Base-by-base conservation (phyloP, 2,329 filamentous ascomycete species). In the Ophiocordyceps camponoti-rufipedis region DNA sequence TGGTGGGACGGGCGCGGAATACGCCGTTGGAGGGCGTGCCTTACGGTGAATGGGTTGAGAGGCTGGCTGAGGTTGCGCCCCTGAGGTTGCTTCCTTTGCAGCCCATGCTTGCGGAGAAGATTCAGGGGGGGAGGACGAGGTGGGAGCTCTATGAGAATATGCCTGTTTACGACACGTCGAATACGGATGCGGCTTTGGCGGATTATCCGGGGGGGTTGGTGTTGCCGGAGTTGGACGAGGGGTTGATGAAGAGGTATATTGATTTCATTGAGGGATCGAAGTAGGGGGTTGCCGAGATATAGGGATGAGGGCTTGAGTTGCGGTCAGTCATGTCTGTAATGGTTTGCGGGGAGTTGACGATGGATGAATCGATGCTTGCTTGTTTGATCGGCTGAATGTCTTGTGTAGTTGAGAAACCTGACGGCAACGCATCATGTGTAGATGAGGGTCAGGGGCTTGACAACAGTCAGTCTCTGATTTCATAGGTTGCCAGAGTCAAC, bases 141-240 rank as follows among this genome's bases (percentile, higher is more conserved):
- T 44, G 42, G 42, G 42, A 44, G 42, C 31, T 44, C 1, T 44
- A 44, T 18, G 42, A 33, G 16, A 44, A 44, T 16, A 44, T 44
- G 42, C 42, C 42, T 9, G 18, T 28, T 2, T 44, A 44, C 19
- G 42, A 44, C 31, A 44, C 42, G 11, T 35, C 29, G 16, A 44
- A 44, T 10, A 44, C 42, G 9, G 31, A 16, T 16, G 33, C 12
- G 16, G 42, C 42, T 7, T 18, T 44, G 16, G 31, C 28, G 4
- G 18, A 28, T 18, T 44, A 44, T n/a, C 42, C 42, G 1, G 42
- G 42, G 4, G 42, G 42, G 9, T 12, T 44, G 16, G 29, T 35
- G 42, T 19, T 44, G 28, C 42, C 42, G 2, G 16, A 19, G 31
- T 8, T 44, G 29, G 42, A 33, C 3, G 42, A n/a, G 5, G 12